A percentile compares a stretch with the other conserved stretches of the same genome.
Conservation (phyloP, 1,284 basidiomycete genomes). For the Coniferiporia sulphurascens region DNA sequence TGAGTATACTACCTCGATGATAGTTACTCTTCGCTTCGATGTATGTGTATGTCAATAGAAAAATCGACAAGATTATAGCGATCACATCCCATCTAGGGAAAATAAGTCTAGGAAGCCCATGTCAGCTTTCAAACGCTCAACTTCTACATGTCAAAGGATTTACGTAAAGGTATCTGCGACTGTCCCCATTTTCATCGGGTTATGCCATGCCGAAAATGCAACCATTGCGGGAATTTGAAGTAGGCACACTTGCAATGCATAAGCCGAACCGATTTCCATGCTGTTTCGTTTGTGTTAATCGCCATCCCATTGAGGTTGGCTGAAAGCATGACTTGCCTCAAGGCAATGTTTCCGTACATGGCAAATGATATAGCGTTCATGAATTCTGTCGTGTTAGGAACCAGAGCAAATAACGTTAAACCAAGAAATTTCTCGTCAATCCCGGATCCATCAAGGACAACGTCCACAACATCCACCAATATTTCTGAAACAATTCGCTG, state of each 20-base stretch:
- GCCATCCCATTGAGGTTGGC: neutral
- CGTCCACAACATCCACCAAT: slow-evolving; percentile 93
- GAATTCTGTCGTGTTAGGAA: slow-evolving; percentile 99
- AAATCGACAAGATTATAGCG: slow-evolving; percentile 90
- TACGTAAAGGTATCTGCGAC: slow-evolving; percentile 87
- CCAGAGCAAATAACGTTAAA: slow-evolving; percentile 93
- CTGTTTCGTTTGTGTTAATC: slow-evolving; percentile 35
- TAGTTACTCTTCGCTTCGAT: slow-evolving; percentile 98
- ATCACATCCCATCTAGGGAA: slow-evolving; percentile 99
- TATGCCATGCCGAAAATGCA: slow-evolving; percentile 93
- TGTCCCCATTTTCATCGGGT: slow-evolving; percentile 76
- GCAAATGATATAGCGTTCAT: slow-evolving; percentile 99
- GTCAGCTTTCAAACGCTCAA: neutral
- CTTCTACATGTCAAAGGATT: slow-evolving; percentile 22
- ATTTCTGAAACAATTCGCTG: slow-evolving; percentile 54
- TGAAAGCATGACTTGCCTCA: slow-evolving; percentile 57
- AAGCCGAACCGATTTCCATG: slow-evolving; percentile 99
- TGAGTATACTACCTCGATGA: slow-evolving; percentile 89
- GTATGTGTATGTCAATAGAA: slow-evolving; percentile 98
- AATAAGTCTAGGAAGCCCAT: slow-evolving; percentile 61
- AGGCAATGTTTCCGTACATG: slow-evolving; percentile 93
- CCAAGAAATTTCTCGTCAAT: slow-evolving; percentile 98
- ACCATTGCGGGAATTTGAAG: slow-evolving; percentile 99
- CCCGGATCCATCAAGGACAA: slow-evolving; percentile 87
- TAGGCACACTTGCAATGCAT: slow-evolving; percentile 96